Base-by-base conservation (phyloP, 176 grass and related monocot genomes). In the Triticum urartu region DNA sequence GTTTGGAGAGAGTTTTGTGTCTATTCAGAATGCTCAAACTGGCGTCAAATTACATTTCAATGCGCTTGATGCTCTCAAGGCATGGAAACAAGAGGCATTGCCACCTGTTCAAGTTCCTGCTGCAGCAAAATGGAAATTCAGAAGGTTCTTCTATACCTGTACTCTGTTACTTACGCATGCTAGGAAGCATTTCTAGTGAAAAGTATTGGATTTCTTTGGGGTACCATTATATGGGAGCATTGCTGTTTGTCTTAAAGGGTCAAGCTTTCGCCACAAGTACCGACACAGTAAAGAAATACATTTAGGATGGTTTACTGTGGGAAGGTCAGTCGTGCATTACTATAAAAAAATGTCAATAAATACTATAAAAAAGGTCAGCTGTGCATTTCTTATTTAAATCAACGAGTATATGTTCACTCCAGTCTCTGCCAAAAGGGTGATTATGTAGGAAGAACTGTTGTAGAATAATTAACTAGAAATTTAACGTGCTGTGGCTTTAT, bases 51-150 rank as follows among this genome's bases (percentile, higher is more conserved):
- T 98, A 28, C 66, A 95, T 81, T 95, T 95, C 61, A 98, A 91
- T 89, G 94, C 94, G 1, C 82, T 94, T 67, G 97, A 96, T 91
- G 94, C 97, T 87, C 92, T 98, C 11, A 98, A 79, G 68, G 92
- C 48, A 79, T 98, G 97, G 97, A 98, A 94, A 83, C 80, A 91
- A 77, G 97, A 98, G 85, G 86, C 92, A 68, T 75, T 96, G 73
- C 90, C 93, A 28, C 94, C 97, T 14, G 92, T 98, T 80, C 92
- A 98, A 89, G 94, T 98, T 77, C 94, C 97, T 86, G 97, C 97
- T 45, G 94, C 94, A 76, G 94, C 94, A 58, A 90, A 94, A 85
- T 98, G 97, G 97, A 98, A 98, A 77, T 98, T 98, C 70, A 95
- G 94, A 89, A 85, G 92, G 97, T 98, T 52, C 12, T 68, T 83